These are phyloP conservation scores for Fusarium sp. DNA, from an alignment of 2,329 filamentous ascomycete species.

Conservation along the genomic window DNA sequence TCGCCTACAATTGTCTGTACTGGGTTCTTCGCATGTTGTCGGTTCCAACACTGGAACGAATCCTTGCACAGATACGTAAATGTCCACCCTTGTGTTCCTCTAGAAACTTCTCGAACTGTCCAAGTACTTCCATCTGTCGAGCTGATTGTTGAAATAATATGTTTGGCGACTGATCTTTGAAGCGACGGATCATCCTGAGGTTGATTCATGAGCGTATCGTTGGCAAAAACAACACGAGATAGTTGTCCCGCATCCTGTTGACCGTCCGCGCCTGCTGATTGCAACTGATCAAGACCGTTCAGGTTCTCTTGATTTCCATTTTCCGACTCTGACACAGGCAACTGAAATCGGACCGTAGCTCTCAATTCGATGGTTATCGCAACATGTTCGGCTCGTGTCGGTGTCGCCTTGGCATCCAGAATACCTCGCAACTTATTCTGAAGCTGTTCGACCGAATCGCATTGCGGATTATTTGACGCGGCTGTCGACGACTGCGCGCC, in stretches of 20 bases:
- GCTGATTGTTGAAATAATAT: slow-evolving; percentile 58
- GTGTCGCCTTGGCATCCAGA: slow-evolving; percentile 57
- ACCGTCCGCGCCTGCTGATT: slow-evolving; percentile 24
- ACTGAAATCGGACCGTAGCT: slow-evolving; percentile 56
- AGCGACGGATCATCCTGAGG: slow-evolving; percentile 59
- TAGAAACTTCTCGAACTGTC: slow-evolving; percentile 58
- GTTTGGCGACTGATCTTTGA: slow-evolving; percentile 62
- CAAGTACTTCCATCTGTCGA: slow-evolving; percentile 62
- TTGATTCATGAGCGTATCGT: slow-evolving; percentile 62
- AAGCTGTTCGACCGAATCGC: slow-evolving; percentile 58
- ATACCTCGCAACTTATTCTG: slow-evolving; percentile 56
- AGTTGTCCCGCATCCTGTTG: slow-evolving; percentile 37
- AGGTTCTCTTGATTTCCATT: slow-evolving; percentile 49
- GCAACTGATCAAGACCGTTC: slow-evolving; percentile 51
- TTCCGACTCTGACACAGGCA: slow-evolving; percentile 54
- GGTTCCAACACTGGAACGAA: slow-evolving; percentile 63
- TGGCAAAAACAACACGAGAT: slow-evolving; percentile 55
- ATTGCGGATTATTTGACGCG: slow-evolving; percentile 42
- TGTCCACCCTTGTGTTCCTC: slow-evolving; percentile 62
- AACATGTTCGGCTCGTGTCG: slow-evolving; percentile 63
- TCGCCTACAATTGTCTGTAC: slow-evolving; percentile 58
- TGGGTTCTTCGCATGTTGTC: slow-evolving; percentile 57
- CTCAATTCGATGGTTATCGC: slow-evolving; percentile 60
- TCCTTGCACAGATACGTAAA: slow-evolving; percentile 66
- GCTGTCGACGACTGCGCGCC: slow-evolving; percentile 37